phyloP scores from a whole-genome alignment of 805 yeast genomes.

The Dipodascus geniculatus region DNA sequence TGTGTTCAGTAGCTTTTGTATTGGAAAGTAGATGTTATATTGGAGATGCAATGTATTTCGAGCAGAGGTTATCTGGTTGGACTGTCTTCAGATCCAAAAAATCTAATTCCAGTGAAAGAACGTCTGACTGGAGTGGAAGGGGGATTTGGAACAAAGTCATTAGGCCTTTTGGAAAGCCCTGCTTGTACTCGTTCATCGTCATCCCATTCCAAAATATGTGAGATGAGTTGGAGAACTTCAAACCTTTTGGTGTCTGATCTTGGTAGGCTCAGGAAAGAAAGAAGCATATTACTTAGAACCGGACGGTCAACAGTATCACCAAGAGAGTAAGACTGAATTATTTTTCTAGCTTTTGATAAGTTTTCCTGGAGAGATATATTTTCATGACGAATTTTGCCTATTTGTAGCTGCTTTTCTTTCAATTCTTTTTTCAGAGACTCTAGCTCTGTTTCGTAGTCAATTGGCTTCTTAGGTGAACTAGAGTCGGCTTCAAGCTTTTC shows the following conservation, averaged over 20 bases:
- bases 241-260: slow-evolving; percentile 91
- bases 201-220: slow-evolving; percentile 82
- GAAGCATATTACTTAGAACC: slow-evolving; percentile 70
- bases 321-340: slow-evolving; percentile 67
- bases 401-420: slow-evolving; percentile 60
- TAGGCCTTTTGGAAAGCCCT: slow-evolving; percentile 19
- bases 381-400: slow-evolving; percentile 91
- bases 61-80: neutral
- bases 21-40: slow-evolving; percentile 52
- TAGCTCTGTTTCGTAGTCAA: slow-evolving; percentile 19
- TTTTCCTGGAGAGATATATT: slow-evolving; percentile 90
- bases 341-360: slow-evolving; percentile 78
- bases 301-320: slow-evolving; percentile 79
- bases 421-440: slow-evolving; percentile 39
- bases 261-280: slow-evolving; percentile 77
- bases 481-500: slow-evolving; percentile 13
- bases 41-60: neutral
- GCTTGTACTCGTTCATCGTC: slow-evolving; percentile 34
- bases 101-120: neutral
- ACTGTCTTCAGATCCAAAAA: neutral
- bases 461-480: slow-evolving; percentile 26
- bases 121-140: neutral
- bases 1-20: slow-evolving; percentile 85
- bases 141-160: neutral
- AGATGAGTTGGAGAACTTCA: slow-evolving; percentile 76